Evolutionary conservation across 306 rosid genomes (phyloP).

Genomic region (Mimosa bimucronata): DNA sequence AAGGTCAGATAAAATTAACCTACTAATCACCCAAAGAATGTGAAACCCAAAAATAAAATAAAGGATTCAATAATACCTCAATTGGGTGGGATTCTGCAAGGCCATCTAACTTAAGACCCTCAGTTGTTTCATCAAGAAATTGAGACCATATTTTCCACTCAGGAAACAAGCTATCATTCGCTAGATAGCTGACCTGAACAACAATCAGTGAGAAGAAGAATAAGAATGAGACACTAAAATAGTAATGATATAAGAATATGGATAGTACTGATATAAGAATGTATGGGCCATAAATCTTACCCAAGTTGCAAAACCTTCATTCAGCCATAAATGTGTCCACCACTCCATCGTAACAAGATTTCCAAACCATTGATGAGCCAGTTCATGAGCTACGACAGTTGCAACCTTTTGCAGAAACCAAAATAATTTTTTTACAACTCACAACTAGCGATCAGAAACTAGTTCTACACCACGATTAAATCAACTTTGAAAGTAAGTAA

Average conservation of each 20-base stretch:
- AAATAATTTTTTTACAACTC: slow-evolving; percentile 28
- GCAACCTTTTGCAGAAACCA: slow-evolving; percentile 74
- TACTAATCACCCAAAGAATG: neutral
- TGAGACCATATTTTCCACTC: slow-evolving; percentile 98
- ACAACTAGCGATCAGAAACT: slow-evolving; percentile 23
- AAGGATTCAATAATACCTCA: slow-evolving; percentile 61
- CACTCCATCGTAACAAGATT: slow-evolving; percentile 98
- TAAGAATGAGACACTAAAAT: slow-evolving; percentile 12
- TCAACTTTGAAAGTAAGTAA: slow-evolving; percentile 31
- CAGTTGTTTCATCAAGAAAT: slow-evolving; percentile 75
- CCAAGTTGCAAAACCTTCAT: slow-evolving; percentile 99
- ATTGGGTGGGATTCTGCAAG: slow-evolving; percentile 96
- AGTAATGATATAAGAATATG: neutral
- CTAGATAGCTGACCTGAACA: slow-evolving; percentile 89
- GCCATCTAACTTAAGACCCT: slow-evolving; percentile 83
- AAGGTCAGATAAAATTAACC: slow-evolving; percentile 22
- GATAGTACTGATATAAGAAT: slow-evolving; percentile 1
- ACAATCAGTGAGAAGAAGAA: neutral
- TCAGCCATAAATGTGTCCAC: slow-evolving; percentile 99
- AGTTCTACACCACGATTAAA: slow-evolving; percentile 28
- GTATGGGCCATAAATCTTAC: slow-evolving; percentile 48
- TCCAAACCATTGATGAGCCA: slow-evolving; percentile 99
- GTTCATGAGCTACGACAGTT: slow-evolving; percentile 87
- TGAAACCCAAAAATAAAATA: slow-evolving; percentile 9
- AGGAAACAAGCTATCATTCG: slow-evolving; percentile 84